These are phyloP conservation scores for Russula ochroleuca DNA, from an alignment of 768 basidiomycete genomes.

Conservation along the genomic window DNA sequence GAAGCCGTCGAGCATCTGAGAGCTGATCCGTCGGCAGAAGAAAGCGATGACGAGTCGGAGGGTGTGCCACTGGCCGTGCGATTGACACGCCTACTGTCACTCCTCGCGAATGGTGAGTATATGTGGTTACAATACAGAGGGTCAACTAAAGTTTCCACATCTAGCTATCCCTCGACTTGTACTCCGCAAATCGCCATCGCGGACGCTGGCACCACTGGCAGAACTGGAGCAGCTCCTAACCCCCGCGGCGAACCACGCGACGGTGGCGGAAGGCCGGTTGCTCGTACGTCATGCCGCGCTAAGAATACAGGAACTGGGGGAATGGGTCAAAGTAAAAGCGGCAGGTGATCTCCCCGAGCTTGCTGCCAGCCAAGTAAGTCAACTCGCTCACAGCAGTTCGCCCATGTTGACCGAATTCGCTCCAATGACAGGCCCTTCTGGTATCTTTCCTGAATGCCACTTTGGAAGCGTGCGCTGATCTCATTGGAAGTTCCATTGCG, in stretches of 20 bases:
- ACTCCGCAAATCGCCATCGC: conserved; percentile 19
- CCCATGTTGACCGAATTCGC: neutral
- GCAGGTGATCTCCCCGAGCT: conserved; percentile 14
- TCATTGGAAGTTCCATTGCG: conserved; percentile 20
- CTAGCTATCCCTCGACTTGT: conserved; percentile 31
- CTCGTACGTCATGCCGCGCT: conserved; percentile 15
- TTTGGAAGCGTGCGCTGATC: conserved; percentile 23
- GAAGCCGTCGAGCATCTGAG: conserved; percentile 38
- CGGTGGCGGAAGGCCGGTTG: conserved; percentile 15
- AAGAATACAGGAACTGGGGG: conserved; percentile 14
- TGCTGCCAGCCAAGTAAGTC: conserved; percentile 16
- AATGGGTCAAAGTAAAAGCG: conserved; percentile 15
- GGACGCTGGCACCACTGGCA: conserved; percentile 10
- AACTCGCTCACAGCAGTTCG: neutral
- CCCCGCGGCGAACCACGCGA: neutral
- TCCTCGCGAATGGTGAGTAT: conserved; percentile 29
- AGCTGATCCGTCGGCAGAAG: conserved; percentile 23
- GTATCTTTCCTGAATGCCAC: conserved; percentile 23
- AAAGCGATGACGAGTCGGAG: conserved; percentile 13
- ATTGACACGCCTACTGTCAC: conserved; percentile 29
- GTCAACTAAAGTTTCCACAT: neutral
- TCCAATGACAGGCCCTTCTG: conserved; percentile 14
- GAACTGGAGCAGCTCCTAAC: conserved; percentile 22
- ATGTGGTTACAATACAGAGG: neutral
- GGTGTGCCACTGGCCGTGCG: conserved; percentile 22